phyloP scores from a whole-genome alignment of 441 rosid species.

The Manihot esculenta region DNA sequence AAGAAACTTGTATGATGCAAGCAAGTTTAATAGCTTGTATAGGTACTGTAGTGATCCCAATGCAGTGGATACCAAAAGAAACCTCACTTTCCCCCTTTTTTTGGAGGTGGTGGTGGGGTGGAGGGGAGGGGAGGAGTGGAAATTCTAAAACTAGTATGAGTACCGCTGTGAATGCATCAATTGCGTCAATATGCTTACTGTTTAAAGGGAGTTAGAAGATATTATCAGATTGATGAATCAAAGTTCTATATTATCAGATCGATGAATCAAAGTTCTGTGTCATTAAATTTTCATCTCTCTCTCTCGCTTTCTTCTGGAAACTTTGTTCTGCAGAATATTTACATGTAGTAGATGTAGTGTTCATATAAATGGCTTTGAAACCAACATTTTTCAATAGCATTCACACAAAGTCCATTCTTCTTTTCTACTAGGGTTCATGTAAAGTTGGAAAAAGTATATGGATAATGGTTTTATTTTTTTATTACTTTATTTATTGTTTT shows the following conservation, averaged over 20 bases:
- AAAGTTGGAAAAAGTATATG: neutral
- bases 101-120: neutral
- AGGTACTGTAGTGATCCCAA: conserved; percentile 1
- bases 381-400: neutral
- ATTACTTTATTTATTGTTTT: neutral
- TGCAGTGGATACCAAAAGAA: neutral
- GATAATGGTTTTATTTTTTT: neutral
- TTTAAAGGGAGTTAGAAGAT: neutral
- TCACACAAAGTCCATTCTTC: neutral
- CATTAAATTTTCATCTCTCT: neutral
- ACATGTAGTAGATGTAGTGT: conserved; percentile 1
- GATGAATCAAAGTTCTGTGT: neutral
- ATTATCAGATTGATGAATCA: conserved; percentile 2
- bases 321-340: conserved; percentile 3
- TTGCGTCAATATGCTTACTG: neutral
- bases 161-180: neutral
- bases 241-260: neutral
- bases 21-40: neutral
- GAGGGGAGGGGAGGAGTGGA: neutral
- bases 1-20: neutral
- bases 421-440: neutral
- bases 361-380: neutral
- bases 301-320: no score
- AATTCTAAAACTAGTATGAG: neutral
- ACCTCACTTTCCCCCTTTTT: neutral